Conservation (phyloP, 2,329 filamentous ascomycete species). For the Diaporthe eres region DNA sequence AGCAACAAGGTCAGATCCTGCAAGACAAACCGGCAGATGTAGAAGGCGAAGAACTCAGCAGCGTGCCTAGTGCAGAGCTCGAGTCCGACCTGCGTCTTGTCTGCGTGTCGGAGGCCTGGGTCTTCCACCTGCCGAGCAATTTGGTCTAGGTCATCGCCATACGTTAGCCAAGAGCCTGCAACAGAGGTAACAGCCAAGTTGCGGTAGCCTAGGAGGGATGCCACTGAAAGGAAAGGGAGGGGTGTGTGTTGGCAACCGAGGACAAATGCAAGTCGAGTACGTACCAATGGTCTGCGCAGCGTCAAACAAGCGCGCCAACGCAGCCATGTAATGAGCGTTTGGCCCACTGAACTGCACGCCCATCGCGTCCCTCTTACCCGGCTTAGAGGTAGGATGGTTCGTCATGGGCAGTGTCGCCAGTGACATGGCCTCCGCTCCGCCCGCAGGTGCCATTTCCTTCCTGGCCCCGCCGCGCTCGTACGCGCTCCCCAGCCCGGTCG, state of each 20-base stretch:
- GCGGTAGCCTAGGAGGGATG: not conserved
- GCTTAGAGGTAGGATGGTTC: slow-evolving; percentile 72
- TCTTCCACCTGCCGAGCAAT: slow-evolving; percentile 97
- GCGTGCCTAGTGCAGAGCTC: slow-evolving; percentile 94
- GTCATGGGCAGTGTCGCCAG: slow-evolving; percentile 86
- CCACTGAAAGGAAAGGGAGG: slow-evolving; percentile 17
- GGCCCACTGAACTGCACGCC: slow-evolving; percentile 83
- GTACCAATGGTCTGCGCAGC: slow-evolving; percentile 92
- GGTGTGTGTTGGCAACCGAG: not conserved
- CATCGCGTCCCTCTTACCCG: slow-evolving; percentile 78
- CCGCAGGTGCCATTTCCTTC: slow-evolving; percentile 56
- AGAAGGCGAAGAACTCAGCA: slow-evolving; percentile 98
- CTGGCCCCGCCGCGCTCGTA: slow-evolving; percentile 62
- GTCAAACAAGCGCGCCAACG: slow-evolving; percentile 91
- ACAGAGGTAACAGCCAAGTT: slow-evolving; percentile 45
- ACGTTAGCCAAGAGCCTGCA: not conserved
- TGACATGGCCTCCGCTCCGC: slow-evolving; percentile 68
- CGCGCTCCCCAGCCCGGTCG: slow-evolving; percentile 67
- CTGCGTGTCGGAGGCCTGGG: slow-evolving; percentile 90
- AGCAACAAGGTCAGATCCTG: slow-evolving; percentile 86
- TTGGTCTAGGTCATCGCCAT: slow-evolving; percentile 74
- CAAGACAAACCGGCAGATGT: slow-evolving; percentile 94
- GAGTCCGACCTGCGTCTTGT: slow-evolving; percentile 93
- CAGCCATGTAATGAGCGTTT: slow-evolving; percentile 91
- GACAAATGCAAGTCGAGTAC: slow-evolving; percentile 49